A percentile compares a stretch with the other conserved stretches of the same genome.
phyloP scores from a whole-genome alignment of 345 rosid species.

The Acer yangbiense region DNA sequence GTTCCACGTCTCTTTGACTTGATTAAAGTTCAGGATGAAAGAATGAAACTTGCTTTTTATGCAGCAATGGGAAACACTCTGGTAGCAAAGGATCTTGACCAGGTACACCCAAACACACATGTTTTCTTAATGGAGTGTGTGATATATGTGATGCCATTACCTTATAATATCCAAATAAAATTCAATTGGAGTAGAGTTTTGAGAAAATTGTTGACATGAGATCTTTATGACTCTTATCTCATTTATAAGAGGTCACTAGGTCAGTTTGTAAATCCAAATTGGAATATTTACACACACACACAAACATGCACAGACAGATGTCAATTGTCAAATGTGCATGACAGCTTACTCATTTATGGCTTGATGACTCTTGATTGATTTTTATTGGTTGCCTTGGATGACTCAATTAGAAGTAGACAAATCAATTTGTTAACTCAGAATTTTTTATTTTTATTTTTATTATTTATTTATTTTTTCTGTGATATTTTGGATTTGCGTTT shows the following conservation, averaged over 20 bases:
- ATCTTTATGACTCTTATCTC: not conserved
- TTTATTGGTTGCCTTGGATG: conserved; percentile 4
- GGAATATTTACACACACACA: not conserved
- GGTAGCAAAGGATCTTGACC: conserved; percentile 89
- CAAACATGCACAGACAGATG: not conserved
- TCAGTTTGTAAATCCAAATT: not conserved
- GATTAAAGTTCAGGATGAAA: conserved; percentile 80
- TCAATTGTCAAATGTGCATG: not conserved
- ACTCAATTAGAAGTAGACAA: not conserved
- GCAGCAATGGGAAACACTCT: conserved; percentile 83
- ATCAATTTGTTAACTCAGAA: not conserved
- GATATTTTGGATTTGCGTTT: not conserved
- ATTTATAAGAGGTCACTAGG: not conserved
- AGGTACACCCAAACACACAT: conserved; percentile 41
- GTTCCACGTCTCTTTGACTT: conserved; percentile 94
- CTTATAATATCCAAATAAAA: not conserved
- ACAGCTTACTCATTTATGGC: not conserved
- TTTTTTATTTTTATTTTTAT: not conserved
- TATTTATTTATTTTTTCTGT: not conserved
- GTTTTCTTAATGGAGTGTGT: not conserved
- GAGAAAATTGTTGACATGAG: not conserved
- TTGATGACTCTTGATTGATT: not conserved
- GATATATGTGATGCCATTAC: not conserved
- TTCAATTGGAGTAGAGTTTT: not conserved
- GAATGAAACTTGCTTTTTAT: conserved; percentile 92